Evolutionary conservation across 768 basidiomycete species (phyloP), one percentile per base, ranked within the genome.

Genomic region (Hygrophoropsis aurantiaca): DNA sequence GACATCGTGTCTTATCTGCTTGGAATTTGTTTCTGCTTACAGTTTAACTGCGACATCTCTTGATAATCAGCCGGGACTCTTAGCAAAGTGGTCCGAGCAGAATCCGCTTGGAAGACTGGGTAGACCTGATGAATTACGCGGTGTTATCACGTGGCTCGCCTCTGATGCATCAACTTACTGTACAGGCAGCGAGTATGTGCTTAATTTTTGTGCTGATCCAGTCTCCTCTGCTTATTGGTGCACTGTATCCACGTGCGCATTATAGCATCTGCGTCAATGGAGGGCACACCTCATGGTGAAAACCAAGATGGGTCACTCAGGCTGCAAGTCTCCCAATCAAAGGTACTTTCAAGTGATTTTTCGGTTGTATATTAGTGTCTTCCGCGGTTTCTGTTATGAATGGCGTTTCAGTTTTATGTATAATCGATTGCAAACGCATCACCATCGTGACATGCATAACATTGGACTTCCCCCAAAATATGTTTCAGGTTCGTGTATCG

Each of bases 171-270:
- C 81, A 16, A 81, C 75, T 38, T 85, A 81, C 59, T 84, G 82
- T 57, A 86, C 85, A 1, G 83, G 84, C 11, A 84, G 83, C 81
- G 82, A 86, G 84, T 85, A 58, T 78, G 26, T n/a, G 19, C 18
- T n/a, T 11, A 19, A 15, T 32, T 4, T 20, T 23, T 39, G 7
- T 16, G 32, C 7, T 11, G 11, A 35, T 36, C 4, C 27, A 19
- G 7, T 18, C 26, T 40, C 40, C 25, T 15, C 23, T 25, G n/a
- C 21, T 30, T 5, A 51, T n/a, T n/a, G n/a, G n/a, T n/a, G n/a
- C n/a, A n/a, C n/a, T n/a, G n/a, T n/a, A n/a, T n/a, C n/a, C 19
- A 8, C 24, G 10, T 4, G 11, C 16, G 9, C 25, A 15, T 25
- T 9, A 13, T 19, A 51, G 50, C 20, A 51, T 51, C 13, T 3